A percentile compares a stretch with the other conserved stretches of the same genome.
These are phyloP conservation scores for Aspergillus brasiliensis DNA, from an alignment of 2,329 filamentous ascomycete species.

Conservation along the genomic window DNA sequence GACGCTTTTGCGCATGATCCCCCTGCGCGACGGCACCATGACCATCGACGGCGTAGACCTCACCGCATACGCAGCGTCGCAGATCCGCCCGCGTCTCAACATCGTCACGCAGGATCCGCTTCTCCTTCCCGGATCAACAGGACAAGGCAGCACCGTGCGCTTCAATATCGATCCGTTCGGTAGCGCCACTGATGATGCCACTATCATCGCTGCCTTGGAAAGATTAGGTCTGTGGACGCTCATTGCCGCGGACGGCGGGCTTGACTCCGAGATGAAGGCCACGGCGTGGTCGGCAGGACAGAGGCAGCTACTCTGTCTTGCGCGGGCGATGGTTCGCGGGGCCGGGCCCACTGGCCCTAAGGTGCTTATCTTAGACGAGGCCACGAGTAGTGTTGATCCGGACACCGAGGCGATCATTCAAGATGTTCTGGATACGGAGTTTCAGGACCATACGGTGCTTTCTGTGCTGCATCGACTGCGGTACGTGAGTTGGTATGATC, in stretches of 20 bases:
- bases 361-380: conserved; percentile 23
- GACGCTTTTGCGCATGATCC: conserved; percentile 26
- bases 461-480: background rate
- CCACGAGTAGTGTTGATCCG: conserved; percentile 15
- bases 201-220: too few species aligned
- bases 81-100: conserved; percentile 22
- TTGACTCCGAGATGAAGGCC: conserved; percentile 36
- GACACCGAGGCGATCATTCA: background rate
- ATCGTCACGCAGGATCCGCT: conserved; percentile 31
- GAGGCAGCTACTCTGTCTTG: conserved; percentile 71
- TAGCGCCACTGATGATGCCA: too few species aligned
- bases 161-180: conserved; percentile 32
- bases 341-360: background rate
- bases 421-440: background rate
- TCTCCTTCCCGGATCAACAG: conserved; percentile 21
- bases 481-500: background rate
- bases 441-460: background rate
- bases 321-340: conserved; percentile 59
- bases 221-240: background rate
- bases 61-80: conserved; percentile 13
- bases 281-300: conserved; percentile 68
- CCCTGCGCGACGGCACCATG: conserved; percentile 28
- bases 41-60: conserved; percentile 28
- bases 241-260: conserved; percentile 21
- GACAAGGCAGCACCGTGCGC: conserved; percentile 13